Conservation (phyloP, 805 yeast genomes). For the Ogataea salicorniae region DNA sequence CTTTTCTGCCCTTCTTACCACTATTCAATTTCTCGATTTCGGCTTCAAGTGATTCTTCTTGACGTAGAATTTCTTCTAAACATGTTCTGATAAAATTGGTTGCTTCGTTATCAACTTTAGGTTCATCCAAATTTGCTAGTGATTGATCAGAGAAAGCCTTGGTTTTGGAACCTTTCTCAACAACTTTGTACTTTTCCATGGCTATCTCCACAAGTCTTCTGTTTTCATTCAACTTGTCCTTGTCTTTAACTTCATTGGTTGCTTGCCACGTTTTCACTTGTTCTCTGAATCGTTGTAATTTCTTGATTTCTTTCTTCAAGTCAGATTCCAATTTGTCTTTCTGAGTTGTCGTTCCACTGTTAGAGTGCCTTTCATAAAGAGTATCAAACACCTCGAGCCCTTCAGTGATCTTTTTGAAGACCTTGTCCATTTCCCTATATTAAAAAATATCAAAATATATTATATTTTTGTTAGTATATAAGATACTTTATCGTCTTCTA, state of each 20-base stretch:
- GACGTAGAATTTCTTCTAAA: slow-evolving; percentile 76
- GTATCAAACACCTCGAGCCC: slow-evolving; percentile 53
- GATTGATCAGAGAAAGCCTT: slow-evolving; percentile 58
- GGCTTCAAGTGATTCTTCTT: slow-evolving; percentile 71
- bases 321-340: slow-evolving; percentile 54
- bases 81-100: slow-evolving; percentile 61
- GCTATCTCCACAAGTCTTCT: slow-evolving; percentile 37
- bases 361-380: slow-evolving; percentile 48
- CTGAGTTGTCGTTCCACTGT: slow-evolving; percentile 44
- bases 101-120: slow-evolving; percentile 72
- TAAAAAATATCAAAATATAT: background rate
- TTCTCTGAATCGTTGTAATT: slow-evolving; percentile 53
- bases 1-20: slow-evolving; percentile 50
- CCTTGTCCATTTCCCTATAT: slow-evolving; percentile 52
- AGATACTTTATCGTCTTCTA: no score
- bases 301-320: slow-evolving; percentile 55
- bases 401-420: slow-evolving; percentile 55
- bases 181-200: slow-evolving; percentile 57
- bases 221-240: slow-evolving; percentile 42
- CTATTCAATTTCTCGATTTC: slow-evolving; percentile 50
- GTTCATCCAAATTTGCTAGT: slow-evolving; percentile 43
- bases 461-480: no score
- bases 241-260: slow-evolving; percentile 46
- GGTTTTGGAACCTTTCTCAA: slow-evolving; percentile 51
- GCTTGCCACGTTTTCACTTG: slow-evolving; percentile 57